A percentile compares a stretch with the other conserved stretches of the same genome.
Conservation (phyloP, 441 rosid genomes). For the Erodium chrysanthum region DNA sequence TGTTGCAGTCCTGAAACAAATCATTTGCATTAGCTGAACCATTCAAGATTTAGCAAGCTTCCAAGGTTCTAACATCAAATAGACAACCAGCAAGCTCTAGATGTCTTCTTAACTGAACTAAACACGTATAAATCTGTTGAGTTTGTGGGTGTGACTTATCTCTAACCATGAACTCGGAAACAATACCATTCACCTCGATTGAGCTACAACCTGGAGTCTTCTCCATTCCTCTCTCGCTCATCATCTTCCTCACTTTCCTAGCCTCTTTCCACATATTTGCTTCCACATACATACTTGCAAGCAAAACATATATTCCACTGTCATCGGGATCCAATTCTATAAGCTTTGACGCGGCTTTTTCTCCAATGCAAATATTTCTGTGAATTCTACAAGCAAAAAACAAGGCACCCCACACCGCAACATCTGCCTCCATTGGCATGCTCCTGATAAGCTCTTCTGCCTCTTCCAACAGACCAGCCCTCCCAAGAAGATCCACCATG, state of each 20-base stretch:
- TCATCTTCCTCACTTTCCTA: conserved; percentile 48
- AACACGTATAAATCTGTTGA: conserved; percentile 42
- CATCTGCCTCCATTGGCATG: conserved; percentile 72
- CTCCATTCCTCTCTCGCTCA: conserved; percentile 61
- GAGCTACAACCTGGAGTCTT: conserved; percentile 82
- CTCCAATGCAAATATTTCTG: conserved; percentile 49
- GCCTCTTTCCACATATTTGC: conserved; percentile 71
- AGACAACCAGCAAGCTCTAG: conserved; percentile 22
- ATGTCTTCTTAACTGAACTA: conserved; percentile 39
- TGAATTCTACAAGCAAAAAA: conserved; percentile 69
- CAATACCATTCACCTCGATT: conserved; percentile 52
- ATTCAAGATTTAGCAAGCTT: not conserved
- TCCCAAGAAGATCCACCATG: conserved; percentile 80
- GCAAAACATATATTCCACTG: conserved; percentile 66
- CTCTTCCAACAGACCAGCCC: conserved; percentile 66
- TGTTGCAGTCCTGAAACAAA: not conserved
- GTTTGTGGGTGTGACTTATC: conserved; percentile 53
- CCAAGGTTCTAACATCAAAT: not conserved
- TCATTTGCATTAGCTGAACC: not conserved
- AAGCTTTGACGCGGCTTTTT: conserved; percentile 65
- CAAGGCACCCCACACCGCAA: conserved; percentile 69
- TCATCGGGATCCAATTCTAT: conserved; percentile 64
- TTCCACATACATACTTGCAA: conserved; percentile 61
- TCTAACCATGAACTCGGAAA: conserved; percentile 57
- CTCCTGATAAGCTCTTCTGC: conserved; percentile 51